A percentile compares a stretch with the other conserved stretches of the same genome.
phyloP scores from a whole-genome alignment of 2,329 filamentous ascomycete species.

The Ceratocystis huliohia region DNA sequence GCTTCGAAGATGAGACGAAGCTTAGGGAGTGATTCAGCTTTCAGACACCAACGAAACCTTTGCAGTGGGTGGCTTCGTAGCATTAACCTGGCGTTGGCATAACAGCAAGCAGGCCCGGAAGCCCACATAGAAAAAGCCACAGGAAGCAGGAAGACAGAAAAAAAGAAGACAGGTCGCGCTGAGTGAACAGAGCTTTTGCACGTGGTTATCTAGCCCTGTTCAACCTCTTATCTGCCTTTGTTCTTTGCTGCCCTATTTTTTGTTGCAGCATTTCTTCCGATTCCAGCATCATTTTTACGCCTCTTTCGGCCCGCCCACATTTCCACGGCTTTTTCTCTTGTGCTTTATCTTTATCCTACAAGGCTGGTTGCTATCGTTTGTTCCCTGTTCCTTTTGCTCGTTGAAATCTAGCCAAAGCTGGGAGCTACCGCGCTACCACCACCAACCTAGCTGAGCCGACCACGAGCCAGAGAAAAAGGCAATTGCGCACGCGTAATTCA shows the following conservation, averaged over 20 bases:
- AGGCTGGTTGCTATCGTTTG: neutral
- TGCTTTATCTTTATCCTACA: neutral
- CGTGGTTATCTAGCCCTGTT: neutral
- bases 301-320: neutral
- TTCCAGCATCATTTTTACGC: neutral
- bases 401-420: neutral
- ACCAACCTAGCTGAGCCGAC: too few relatives aligned
- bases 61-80: neutral
- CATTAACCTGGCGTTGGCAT: too few relatives aligned
- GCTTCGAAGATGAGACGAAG: conserved; percentile 2
- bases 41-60: conserved; percentile 2
- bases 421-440: neutral
- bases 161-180: neutral
- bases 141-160: neutral
- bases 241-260: neutral
- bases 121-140: too few relatives aligned
- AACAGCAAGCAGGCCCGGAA: too few relatives aligned
- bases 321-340: neutral
- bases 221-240: neutral
- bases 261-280: neutral
- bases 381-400: neutral
- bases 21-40: neutral
- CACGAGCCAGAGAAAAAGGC: neutral
- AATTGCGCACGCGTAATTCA: neutral
- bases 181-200: conserved; percentile 1